These are phyloP conservation scores for Apiotrichum gamsii DNA, from an alignment of 1,284 basidiomycete genomes.

Conservation along the genomic window DNA sequence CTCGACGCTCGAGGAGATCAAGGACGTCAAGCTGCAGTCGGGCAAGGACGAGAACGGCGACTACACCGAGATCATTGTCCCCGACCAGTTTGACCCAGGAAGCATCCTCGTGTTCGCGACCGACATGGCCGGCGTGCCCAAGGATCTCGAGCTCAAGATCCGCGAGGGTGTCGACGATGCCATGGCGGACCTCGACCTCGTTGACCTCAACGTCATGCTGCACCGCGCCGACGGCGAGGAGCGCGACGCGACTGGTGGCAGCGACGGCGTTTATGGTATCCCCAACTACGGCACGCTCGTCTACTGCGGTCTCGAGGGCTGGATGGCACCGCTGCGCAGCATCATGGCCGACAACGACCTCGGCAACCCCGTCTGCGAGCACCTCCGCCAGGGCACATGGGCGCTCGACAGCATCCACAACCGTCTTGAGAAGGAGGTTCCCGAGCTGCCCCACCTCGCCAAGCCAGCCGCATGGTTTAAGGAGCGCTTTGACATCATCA, in stretches of 20 bases:
- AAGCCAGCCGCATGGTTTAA: constrained; percentile 74
- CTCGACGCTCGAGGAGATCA: constrained; percentile 61
- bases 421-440: constrained; percentile 54
- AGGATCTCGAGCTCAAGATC: constrained; percentile 64
- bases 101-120: constrained; percentile 87
- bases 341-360: constrained; percentile 85
- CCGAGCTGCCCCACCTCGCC: constrained; percentile 58
- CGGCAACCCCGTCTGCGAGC: constrained; percentile 79
- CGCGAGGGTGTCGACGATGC: constrained; percentile 61
- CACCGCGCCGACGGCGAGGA: constrained; percentile 85
- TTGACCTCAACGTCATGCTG: constrained; percentile 79
- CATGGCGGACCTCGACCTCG: constrained; percentile 66
- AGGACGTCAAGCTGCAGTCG: constrained; percentile 38
- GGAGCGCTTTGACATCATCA: constrained; percentile 73
- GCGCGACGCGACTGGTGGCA: constrained; percentile 65
- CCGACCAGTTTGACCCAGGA: constrained; percentile 82
- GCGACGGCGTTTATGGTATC: constrained; percentile 71
- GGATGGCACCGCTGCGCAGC: constrained; percentile 79
- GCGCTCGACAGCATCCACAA: constrained; percentile 74
- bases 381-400: constrained; percentile 81
- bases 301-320: constrained; percentile 90
- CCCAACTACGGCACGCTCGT: constrained; percentile 65
- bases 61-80: constrained; percentile 70
- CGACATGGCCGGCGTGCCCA: constrained; percentile 57
- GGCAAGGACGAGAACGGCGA: constrained; percentile 62